Conservation (phyloP, 345 rosid genomes). For the Murraya koenigii region DNA sequence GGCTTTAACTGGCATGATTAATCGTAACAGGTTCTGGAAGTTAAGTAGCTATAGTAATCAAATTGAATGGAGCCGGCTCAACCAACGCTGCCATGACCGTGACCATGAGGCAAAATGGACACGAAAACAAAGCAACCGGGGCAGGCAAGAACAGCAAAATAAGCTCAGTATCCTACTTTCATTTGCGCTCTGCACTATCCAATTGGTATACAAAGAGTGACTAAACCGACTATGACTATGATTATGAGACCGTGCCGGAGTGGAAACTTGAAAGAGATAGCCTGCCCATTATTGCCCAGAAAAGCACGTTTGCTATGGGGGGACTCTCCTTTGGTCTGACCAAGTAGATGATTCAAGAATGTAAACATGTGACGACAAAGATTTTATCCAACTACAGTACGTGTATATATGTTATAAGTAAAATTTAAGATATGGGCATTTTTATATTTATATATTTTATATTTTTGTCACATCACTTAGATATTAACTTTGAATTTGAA, state of each 20-base stretch:
- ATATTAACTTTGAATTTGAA: no score
- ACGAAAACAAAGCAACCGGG: neutral
- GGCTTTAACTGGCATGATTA: neutral
- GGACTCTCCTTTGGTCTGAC: slow-evolving; percentile 54
- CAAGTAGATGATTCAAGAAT: slow-evolving; percentile 5
- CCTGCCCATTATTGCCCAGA: slow-evolving; percentile 32
- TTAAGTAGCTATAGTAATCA: neutral
- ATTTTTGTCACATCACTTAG: no score
- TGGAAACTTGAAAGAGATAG: slow-evolving; percentile 48
- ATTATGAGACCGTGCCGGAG: slow-evolving; percentile 50
- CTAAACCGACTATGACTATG: slow-evolving; percentile 21
- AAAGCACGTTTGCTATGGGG: slow-evolving; percentile 57
- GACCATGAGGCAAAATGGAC: slow-evolving; percentile 7
- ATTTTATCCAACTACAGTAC: no score
- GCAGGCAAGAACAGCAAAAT: neutral
- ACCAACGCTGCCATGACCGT: neutral
- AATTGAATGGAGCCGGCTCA: slow-evolving; percentile 12
- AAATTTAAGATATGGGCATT: no score
- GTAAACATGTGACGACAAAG: neutral
- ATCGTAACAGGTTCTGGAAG: neutral
- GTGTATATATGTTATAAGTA: no score
- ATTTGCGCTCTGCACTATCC: slow-evolving; percentile 65
- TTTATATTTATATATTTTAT: no score
- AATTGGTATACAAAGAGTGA: slow-evolving; percentile 40
- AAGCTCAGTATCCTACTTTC: slow-evolving; percentile 20